Evolutionary conservation across 2,329 filamentous ascomycete genomes (phyloP).

Genomic region (Fusarium sp.): DNA sequence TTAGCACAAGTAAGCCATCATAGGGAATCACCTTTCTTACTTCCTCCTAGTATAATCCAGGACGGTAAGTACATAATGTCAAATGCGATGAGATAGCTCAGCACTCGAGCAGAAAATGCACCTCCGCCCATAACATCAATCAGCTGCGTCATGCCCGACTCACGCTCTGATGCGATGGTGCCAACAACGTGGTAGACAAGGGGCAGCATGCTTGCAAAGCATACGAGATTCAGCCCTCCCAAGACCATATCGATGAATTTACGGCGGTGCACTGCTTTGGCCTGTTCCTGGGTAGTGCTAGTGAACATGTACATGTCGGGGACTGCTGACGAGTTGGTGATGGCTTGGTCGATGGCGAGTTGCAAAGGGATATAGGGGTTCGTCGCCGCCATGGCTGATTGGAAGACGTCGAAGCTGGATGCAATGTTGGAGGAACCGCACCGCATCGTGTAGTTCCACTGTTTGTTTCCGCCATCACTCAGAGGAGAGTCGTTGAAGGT

Average conservation of each 20-base stretch:
- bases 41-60: not conserved
- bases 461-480: not conserved
- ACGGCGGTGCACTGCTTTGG: conserved; percentile 19
- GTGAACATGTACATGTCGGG: conserved; percentile 40
- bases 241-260: conserved; percentile 17
- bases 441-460: not conserved
- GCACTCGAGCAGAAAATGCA: conserved; percentile 39
- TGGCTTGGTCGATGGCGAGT: conserved; percentile 49
- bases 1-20: conserved; percentile 54
- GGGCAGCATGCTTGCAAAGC: conserved; percentile 42
- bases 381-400: not conserved
- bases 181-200: conserved; percentile 33
- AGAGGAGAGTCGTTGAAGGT: not conserved
- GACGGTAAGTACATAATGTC: conserved; percentile 11
- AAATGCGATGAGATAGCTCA: conserved; percentile 46
- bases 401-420: not conserved
- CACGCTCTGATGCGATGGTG: conserved; percentile 47
- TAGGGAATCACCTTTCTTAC: conserved; percentile 1
- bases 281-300: not conserved
- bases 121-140: conserved; percentile 60
- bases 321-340: conserved; percentile 41
- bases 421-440: not conserved
- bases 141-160: conserved; percentile 49
- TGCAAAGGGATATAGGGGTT: not conserved
- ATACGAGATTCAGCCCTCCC: not conserved